These are phyloP conservation scores for Thalia dealbata DNA, from an alignment of 176 grass and related monocot species.

Conservation along the genomic window DNA sequence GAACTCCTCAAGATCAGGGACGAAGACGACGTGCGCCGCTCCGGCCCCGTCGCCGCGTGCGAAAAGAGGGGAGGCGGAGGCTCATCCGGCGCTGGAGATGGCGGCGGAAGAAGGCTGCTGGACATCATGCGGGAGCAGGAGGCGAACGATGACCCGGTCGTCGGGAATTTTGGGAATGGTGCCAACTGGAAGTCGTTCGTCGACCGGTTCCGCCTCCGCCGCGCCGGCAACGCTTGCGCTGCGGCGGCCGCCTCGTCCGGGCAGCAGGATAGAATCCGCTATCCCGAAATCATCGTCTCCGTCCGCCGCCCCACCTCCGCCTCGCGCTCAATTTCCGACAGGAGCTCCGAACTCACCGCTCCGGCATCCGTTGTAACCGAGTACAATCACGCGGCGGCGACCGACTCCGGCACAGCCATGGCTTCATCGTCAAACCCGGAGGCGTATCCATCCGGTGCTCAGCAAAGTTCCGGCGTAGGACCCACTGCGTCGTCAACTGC, in stretches of 20 bases:
- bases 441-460: neutral
- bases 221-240: neutral
- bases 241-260: neutral
- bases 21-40: neutral
- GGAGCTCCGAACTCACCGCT: neutral
- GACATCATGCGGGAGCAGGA: constrained; percentile 12
- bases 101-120: neutral
- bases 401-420: neutral
- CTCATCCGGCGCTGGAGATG: neutral
- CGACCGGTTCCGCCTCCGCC: constrained; percentile 6
- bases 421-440: neutral
- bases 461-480: neutral
- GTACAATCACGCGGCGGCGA: neutral
- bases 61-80: neutral
- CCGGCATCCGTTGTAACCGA: neutral
- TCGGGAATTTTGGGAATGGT: neutral
- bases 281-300: neutral
- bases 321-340: neutral
- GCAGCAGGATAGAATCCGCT: neutral
- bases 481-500: neutral
- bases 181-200: constrained; percentile 5
- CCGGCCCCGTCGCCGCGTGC: neutral
- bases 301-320: neutral
- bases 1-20: constrained; percentile 6
- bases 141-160: neutral